Percentiles rank a stretch among this genome's conserved stretches.
Evolutionary conservation across 371 early-diverging fungal species (phyloP).

Genomic region (Quaeritorhiza haematococci): DNA sequence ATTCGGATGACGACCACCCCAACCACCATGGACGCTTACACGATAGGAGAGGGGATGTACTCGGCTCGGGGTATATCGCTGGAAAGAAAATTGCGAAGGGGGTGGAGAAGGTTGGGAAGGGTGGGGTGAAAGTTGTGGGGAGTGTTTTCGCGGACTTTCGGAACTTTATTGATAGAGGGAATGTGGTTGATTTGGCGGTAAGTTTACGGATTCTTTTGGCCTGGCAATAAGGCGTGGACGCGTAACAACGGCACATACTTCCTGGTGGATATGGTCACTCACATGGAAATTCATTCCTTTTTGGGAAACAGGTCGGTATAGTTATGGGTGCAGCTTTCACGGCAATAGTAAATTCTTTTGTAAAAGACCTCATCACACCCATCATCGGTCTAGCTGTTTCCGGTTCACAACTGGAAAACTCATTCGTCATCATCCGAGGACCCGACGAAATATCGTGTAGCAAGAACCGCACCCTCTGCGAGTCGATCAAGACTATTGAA

Average conservation of each 20-base stretch:
- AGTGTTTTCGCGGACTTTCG: not conserved
- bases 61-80: too few species aligned
- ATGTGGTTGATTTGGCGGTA: constrained; percentile 30
- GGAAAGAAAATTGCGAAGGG: too few species aligned
- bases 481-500: constrained; percentile 2
- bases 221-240: too few species aligned
- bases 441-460: constrained; percentile 8
- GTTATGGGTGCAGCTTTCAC: constrained; percentile 56
- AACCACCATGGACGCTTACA: too few species aligned
- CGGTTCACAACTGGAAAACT: constrained; percentile 20
- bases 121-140: not conserved
- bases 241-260: too few species aligned
- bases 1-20: too few species aligned
- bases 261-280: not conserved
- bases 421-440: constrained; percentile 25
- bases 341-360: constrained; percentile 34
- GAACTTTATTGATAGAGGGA: constrained; percentile 5
- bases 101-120: not conserved
- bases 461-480: constrained; percentile 2
- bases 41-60: too few species aligned
- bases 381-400: constrained; percentile 17
- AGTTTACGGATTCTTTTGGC: constrained; percentile 2
- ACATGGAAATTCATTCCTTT: not conserved
- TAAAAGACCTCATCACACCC: constrained; percentile 32
- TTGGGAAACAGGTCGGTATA: constrained; percentile 29